Percentiles rank a stretch among this genome's conserved stretches.
Conservation (phyloP, 768 basidiomycete species). For the Podaxis mareebaensis region DNA sequence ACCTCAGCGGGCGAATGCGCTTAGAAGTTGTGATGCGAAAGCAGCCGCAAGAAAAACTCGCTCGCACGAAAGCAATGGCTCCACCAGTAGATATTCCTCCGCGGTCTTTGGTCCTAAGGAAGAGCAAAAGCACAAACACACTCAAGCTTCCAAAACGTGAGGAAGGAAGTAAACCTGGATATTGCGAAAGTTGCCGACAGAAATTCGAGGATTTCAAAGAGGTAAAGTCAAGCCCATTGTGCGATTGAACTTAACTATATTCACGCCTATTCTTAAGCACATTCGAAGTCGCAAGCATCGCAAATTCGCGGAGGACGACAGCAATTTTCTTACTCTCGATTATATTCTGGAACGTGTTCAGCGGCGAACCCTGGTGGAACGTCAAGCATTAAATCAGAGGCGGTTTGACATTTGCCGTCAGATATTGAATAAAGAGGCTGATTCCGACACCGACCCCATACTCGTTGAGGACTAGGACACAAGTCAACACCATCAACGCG, state of each 20-base stretch:
- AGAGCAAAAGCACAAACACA: slow-evolving; percentile 82
- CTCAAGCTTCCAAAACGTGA: slow-evolving; percentile 75
- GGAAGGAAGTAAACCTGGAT: slow-evolving; percentile 89
- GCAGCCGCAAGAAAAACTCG: slow-evolving; percentile 56
- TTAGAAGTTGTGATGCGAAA: slow-evolving; percentile 52
- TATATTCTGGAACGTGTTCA: slow-evolving; percentile 64
- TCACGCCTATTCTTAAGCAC: slow-evolving; percentile 52
- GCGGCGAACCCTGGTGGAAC: slow-evolving; percentile 39
- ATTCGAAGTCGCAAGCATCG: slow-evolving; percentile 70
- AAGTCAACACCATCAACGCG: no score
- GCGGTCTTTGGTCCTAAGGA: slow-evolving; percentile 55
- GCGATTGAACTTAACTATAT: not conserved
- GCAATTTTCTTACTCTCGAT: slow-evolving; percentile 82
- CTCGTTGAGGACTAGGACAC: not conserved
- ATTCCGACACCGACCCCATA: slow-evolving; percentile 5
- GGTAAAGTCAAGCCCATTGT: slow-evolving; percentile 46
- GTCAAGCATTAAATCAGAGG: slow-evolving; percentile 26
- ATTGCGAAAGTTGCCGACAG: slow-evolving; percentile 93
- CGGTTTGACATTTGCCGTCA: slow-evolving; percentile 18
- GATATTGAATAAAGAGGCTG: slow-evolving; percentile 13
- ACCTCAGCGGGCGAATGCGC: slow-evolving; percentile 56
- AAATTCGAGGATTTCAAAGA: slow-evolving; percentile 87
- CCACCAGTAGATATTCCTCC: slow-evolving; percentile 64
- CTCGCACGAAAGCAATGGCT: slow-evolving; percentile 52
- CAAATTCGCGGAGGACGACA: slow-evolving; percentile 75